Evolutionary conservation across 129 eudicot genomes (phyloP), one percentile per base, ranked within the genome.

Genomic region (Oenanthe sinensis): DNA sequence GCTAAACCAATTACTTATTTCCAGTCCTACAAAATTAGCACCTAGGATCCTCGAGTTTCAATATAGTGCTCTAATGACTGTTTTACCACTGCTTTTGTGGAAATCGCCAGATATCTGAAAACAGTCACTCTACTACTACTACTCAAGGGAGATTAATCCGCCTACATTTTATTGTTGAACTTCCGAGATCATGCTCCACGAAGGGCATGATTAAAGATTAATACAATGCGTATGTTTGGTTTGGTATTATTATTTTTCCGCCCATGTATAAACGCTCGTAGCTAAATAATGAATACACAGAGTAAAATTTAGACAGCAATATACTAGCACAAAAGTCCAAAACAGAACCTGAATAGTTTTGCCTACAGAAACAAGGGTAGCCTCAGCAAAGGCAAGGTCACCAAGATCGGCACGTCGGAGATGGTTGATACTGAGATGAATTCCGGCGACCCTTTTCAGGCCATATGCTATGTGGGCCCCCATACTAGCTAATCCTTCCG

Each of bases 391-490:
- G 0, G 91, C 87, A 49, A 82, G 92, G 76, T 93, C 97, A n/a
- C 98, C 98, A 3, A 90, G 83, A 33, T 82, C 65, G 4, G 97
- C 98, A 36, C 87, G 84, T 85, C 79, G 88, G 50, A 93, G 81
- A 75, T 93, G 98, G 75, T 88, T 87, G 83, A 93, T 91, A 80
- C 87, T 87, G 60, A 93, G 91, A n/a, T 91, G 90, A 65, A 93
- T 54, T 9, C 98, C 98, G 16, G 97, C 98, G 4, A 93, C 93
- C 77, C 97, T 84, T 54, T 84, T 79, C 87, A 90, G 84, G 22
- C 97, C 98, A 0, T 93, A 86, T 7, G 97, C 97, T 26, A 91
- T 79, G 44, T 91, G 87, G 7, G 98, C 98, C 13, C 98, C 98
- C 49, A 89, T 84, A 83, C 98, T 93, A 42, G 96, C 97, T 40